Evolutionary conservation across 306 rosid species (phyloP), one percentile per base, ranked within the genome.

Genomic region (Cucumis melo): DNA sequence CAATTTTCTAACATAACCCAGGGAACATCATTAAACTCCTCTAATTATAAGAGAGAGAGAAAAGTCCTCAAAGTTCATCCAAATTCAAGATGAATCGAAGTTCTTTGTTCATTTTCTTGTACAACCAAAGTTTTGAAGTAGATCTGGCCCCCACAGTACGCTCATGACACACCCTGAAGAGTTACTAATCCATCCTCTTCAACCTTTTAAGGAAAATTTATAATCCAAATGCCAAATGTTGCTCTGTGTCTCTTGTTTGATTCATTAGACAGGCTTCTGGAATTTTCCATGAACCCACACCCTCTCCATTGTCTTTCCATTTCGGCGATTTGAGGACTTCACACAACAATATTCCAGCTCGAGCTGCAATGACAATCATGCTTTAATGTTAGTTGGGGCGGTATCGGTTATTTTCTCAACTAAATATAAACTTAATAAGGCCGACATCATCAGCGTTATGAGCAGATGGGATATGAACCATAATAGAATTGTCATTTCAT

Each of bases 281-380:
- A 94, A 94, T 85, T 90, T 94, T 80, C 91, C 98, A 60, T 94
- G 97, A 83, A 94, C 94, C 98, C 98, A 94, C 63, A 94, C 97
- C 85, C 97, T 87, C 79, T 17, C 87, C 97, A 89, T 90, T 80
- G 83, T 82, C 87, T 94, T 94, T 81, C 91, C 95, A 51, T 87
- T 89, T 81, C 78, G 82, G 17, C 96, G 93, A 81, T 94, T 94
- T 42, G 80, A 84, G 2, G 98, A 91, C 84, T 85, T 91, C 13
- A 94, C 87, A 83, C 97, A 91, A 59, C 98, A 94, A 78, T 94
- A 94, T 79, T 88, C 92, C 63, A 94, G 91, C 84, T 91, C 97
- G 24, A 90, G 83, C 98, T 94, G 91, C 80, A 74, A 53, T 60
- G 77, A 57, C 84, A 86, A 23, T 12, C 48, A 55, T 60, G 61